phyloP scores from a whole-genome alignment of 768 basidiomycete species.

The Russula brevipes region DNA sequence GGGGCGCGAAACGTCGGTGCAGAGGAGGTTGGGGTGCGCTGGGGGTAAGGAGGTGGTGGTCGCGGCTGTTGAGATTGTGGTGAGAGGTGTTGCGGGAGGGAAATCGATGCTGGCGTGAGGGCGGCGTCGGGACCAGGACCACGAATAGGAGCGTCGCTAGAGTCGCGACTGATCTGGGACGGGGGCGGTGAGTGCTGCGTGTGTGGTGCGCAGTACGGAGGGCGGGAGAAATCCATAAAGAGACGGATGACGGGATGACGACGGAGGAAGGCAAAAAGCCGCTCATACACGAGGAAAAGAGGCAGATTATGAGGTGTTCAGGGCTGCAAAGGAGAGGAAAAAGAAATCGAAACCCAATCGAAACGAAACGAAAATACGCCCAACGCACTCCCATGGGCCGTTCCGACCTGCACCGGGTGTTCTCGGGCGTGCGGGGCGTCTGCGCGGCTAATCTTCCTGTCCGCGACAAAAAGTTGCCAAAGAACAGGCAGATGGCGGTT shows the following conservation, averaged over 20 bases:
- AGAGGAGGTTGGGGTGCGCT: background rate
- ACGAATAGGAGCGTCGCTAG: background rate
- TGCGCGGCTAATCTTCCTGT: background rate
- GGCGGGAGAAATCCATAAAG: background rate
- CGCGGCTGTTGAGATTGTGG: background rate
- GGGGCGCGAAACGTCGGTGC: slow-evolving; percentile 53
- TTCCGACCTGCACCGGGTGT: slow-evolving; percentile 11
- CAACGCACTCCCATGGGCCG: background rate
- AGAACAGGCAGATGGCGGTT: too few species aligned
- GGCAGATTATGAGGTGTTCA: background rate
- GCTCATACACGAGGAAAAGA: background rate
- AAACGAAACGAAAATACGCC: background rate
- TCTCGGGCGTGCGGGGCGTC: slow-evolving; percentile 5
- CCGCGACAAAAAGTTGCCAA: background rate
- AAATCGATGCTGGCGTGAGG: background rate
- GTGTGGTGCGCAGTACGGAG: background rate
- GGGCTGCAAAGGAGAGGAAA: background rate
- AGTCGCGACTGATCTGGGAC: background rate
- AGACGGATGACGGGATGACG: background rate
- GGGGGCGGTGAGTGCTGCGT: background rate
- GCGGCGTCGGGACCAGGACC: background rate
- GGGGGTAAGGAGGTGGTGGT: background rate
- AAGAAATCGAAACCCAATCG: background rate
- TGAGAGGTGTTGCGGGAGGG: background rate
- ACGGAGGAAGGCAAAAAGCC: background rate